A percentile compares a stretch with the other conserved stretches of the same genome.
Evolutionary conservation across 208 protist species (phyloP).

Genomic region (Strigomonas culicis): DNA sequence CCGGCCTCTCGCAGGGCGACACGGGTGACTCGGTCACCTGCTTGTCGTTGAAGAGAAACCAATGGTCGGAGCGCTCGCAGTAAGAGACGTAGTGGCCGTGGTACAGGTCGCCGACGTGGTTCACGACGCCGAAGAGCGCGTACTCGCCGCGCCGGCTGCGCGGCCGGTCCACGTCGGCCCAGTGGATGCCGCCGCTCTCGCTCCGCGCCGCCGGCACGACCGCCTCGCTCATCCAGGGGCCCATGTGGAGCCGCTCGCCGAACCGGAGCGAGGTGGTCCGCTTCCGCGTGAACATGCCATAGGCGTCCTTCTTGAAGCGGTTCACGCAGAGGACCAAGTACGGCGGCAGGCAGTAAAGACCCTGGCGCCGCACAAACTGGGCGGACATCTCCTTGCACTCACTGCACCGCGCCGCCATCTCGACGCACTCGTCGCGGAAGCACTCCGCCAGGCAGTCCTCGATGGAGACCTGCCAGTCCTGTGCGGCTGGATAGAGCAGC

Average conservation of each 20-base stretch:
- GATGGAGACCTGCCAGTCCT: not conserved
- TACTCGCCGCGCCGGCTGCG: conserved; percentile 8
- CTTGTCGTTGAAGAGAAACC: conserved; percentile 18
- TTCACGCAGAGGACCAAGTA: conserved; percentile 24
- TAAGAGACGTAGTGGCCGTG: conserved; percentile 19
- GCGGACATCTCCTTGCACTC: conserved; percentile 1
- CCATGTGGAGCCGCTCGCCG: not conserved
- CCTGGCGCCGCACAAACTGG: not conserved
- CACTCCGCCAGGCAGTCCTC: conserved; percentile 9
- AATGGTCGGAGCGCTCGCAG: conserved; percentile 21
- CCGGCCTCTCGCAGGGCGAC: conserved; percentile 8
- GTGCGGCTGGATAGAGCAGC: not conserved
- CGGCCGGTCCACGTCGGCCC: conserved; percentile 11
- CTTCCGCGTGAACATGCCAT: conserved; percentile 12
- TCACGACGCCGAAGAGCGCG: conserved; percentile 16
- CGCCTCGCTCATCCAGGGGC: conserved; percentile 12
- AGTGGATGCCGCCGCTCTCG: conserved; percentile 5
- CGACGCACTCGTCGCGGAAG: conserved; percentile 11
- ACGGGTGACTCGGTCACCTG: not conserved
- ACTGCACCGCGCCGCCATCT: conserved; percentile 17
- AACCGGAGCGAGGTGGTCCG: conserved; percentile 6
- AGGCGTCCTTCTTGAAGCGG: conserved; percentile 15
- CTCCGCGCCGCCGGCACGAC: not conserved
- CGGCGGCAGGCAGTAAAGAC: conserved; percentile 14
- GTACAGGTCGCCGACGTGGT: conserved; percentile 13